Conservation (phyloP, 768 basidiomycete species). For the Suillus brevipes region DNA sequence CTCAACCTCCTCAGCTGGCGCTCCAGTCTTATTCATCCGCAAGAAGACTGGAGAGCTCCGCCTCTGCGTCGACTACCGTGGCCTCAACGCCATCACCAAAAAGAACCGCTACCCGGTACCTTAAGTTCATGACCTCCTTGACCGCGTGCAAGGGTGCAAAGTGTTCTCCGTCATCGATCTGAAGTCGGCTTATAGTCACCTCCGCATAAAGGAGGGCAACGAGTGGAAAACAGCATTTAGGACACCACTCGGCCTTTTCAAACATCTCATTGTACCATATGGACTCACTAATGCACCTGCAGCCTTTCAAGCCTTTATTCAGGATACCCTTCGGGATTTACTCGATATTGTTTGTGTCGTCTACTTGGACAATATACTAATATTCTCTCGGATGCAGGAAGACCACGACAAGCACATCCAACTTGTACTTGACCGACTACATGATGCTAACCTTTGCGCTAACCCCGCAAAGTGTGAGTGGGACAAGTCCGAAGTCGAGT, state of each 20-base stretch:
- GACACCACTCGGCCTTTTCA: conserved; percentile 37
- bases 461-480: no score
- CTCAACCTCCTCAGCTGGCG: conserved; percentile 31
- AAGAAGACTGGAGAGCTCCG: conserved; percentile 29
- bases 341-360: no score
- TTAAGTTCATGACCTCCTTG: conserved; percentile 31
- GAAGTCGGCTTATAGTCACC: conserved; percentile 36
- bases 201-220: conserved; percentile 40
- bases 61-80: conserved; percentile 34
- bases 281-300: conserved; percentile 42
- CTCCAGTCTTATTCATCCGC: conserved; percentile 36
- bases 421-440: no score
- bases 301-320: conserved; percentile 43
- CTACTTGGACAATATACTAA: no score
- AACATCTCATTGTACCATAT: conserved; percentile 40
- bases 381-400: no score
- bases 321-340: conserved; percentile 25
- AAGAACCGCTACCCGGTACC: conserved; percentile 37
- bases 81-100: conserved; percentile 36
- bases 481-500: no score
- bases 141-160: conserved; percentile 28
- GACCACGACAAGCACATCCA: no score
- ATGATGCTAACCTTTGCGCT: no score
- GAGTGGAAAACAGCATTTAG: conserved; percentile 45
- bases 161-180: conserved; percentile 39